Base-by-base conservation (phyloP, 2,329 filamentous ascomycete genomes). In the Aspergillus sergii region DNA sequence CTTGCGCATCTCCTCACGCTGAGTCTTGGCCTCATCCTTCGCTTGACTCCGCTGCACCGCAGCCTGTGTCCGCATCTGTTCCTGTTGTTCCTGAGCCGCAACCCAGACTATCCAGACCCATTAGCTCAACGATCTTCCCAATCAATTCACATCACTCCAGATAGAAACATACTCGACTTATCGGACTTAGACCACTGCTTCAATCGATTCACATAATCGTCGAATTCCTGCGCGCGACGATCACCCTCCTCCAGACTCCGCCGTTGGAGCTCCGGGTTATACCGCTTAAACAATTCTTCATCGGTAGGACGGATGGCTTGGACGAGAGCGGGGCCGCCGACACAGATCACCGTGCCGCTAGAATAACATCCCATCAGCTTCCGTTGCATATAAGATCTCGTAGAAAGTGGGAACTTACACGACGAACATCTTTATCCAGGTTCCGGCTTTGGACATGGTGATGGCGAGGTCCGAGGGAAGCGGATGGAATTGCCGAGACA, bases 251-350 rank as follows among this genome's bases (percentile, higher is more conserved):
- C 93, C n/a, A 96, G 82, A 66, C 91, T 93, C 73, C 91, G 88
- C 78, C 92, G 91, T 75, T 95, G 91, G n/a, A 99, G 86, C 39
- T 98, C 95, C 0, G 94, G 94, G 78, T 94, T 98, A 82, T 98
- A 98, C 79, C 86, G 88, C 77, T 86, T 84, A 83, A 96, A 93
- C 48, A 99, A 85, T 81, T 98, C 93, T 79, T 97, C 95, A 71
- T 97, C 93, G 14, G 91, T 90, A 2, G 95, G 95, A 32, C 79
- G 79, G 61, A 82, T 68, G 48, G 89, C 96, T 80, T 89, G 87
- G 50, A 94, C 91, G 59, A 98, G 82, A 19, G 91, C 90, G 28
- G 95, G 95, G 4, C 95, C 95, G 58, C 95, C 95, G 64, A 97
- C 84, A 73, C 88, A 89, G 71, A 95, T 83, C 54, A 84, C 79